phyloP scores from a whole-genome alignment of 352 stramenopile species.

The Globisporangium nunn region DNA sequence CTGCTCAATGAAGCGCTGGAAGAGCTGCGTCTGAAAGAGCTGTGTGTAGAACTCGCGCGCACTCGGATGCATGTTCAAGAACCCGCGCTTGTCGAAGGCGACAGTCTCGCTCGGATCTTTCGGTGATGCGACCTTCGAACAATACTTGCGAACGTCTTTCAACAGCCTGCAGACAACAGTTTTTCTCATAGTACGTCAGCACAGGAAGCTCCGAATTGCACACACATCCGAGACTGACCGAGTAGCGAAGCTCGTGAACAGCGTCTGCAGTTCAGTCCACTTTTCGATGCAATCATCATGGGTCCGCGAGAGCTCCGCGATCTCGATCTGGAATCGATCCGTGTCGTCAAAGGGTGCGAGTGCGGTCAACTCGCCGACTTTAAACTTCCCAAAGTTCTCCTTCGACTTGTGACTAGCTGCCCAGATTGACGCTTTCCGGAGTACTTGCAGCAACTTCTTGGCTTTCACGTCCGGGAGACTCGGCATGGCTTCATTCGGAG shows the following conservation, averaged over 20 bases:
- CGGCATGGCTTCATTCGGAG: constrained; percentile 35
- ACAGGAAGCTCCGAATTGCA: neutral
- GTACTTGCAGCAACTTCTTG: constrained; percentile 47
- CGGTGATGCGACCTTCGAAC: constrained; percentile 14
- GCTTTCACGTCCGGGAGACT: constrained; percentile 44
- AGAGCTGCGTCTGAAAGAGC: constrained; percentile 71
- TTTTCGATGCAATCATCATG: constrained; percentile 53
- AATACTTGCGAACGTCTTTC: constrained; percentile 58
- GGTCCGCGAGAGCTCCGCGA: constrained; percentile 15
- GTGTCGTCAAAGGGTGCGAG: constrained; percentile 15
- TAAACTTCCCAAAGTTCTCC: constrained; percentile 19
- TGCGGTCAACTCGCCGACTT: constrained; percentile 11
- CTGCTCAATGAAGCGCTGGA: constrained; percentile 60
- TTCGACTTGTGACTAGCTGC: constrained; percentile 24
- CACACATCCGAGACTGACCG: constrained; percentile 21
- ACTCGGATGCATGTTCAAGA: constrained; percentile 46
- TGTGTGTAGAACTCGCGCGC: constrained; percentile 56
- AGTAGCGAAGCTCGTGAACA: constrained; percentile 47
- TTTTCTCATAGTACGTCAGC: neutral
- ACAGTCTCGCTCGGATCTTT: constrained; percentile 7
- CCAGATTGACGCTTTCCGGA: constrained; percentile 44
- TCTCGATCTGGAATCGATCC: constrained; percentile 21
- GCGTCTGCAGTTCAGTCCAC: constrained; percentile 44
- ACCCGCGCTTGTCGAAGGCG: constrained; percentile 47
- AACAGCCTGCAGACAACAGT: constrained; percentile 29